These are phyloP conservation scores for Marvania coccoides DNA, from an alignment of 139 green algal species.

Conservation along the genomic window DNA sequence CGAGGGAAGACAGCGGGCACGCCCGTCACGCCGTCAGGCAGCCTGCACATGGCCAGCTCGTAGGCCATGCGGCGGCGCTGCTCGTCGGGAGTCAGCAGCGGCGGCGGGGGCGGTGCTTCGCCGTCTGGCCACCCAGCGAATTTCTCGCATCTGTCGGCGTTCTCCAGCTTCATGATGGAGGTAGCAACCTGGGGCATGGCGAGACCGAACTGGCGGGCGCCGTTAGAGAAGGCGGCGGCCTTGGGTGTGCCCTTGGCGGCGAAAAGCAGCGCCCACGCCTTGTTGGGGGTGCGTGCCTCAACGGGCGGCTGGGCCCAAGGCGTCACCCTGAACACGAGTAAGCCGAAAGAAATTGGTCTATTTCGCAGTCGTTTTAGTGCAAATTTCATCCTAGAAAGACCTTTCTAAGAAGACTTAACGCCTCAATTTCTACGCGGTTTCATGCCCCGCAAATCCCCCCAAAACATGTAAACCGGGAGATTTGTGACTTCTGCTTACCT, in stretches of 20 bases:
- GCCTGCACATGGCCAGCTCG: constrained; percentile 22
- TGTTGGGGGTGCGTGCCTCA: constrained; percentile 26
- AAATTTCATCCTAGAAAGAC: no score
- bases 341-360: background rate
- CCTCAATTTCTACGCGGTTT: no score
- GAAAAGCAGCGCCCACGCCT: constrained; percentile 46
- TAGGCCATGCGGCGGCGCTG: constrained; percentile 16
- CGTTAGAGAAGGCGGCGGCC: constrained; percentile 9
- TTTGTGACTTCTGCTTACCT: constrained; percentile 24
- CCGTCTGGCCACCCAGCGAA: constrained; percentile 42
- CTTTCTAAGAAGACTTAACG: no score
- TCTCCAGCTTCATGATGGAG: constrained; percentile 33
- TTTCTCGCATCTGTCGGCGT: constrained; percentile 33
- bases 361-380: no score
- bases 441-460: no score
- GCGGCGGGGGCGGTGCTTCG: constrained; percentile 3
- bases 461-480: no score
- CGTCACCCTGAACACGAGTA: constrained; percentile 38
- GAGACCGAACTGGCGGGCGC: constrained; percentile 45
- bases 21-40: constrained; percentile 35
- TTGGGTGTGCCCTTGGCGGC: background rate
- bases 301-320: constrained; percentile 21
- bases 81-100: constrained; percentile 34
- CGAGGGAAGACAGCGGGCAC: background rate
- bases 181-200: constrained; percentile 11